Evolutionary conservation across 352 stramenopile genomes (phyloP), one percentile per base, ranked within the genome.

Genomic region (Phytophthora hybrid): DNA sequence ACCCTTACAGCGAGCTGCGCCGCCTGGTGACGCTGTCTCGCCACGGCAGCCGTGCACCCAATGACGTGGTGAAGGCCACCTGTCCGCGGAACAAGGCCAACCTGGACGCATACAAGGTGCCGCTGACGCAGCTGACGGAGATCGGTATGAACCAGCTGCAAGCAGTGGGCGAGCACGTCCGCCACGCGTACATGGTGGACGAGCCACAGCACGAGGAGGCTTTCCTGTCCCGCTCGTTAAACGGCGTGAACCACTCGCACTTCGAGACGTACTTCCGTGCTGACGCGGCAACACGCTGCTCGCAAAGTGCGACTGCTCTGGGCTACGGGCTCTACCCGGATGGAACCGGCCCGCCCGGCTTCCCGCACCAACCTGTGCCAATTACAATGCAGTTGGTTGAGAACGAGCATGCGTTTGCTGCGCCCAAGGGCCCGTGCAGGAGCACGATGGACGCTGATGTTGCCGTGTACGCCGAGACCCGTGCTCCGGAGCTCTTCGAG

Each of bases 231-330:
- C 79, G 80, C 51, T 86, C 87, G 32, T 81, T 95, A 32, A 92
- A 91, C 52, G 89, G 89, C 69, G 73, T 84, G 13, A 83, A 90
- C 37, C 84, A 94, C 71, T 76, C 80, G 52, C 89, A 96, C 68
- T 94, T 96, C 65, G 85, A 96, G 77, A 84, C 87, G 52, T 96
- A 96, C 66, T 96, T 95, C 69, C 89, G 89, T 57, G 85, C 89
- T 29, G 89, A 96, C 53, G 85, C 89, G 1, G 89, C 88, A 14
- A 92, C 85, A 69, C 88, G 90, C 16, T 96, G 90, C 73, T 86
- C 85, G 32, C 90, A 96, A 65, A 95, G 88, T 60, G 90, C 90
- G 2, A 83, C 87, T 23, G 85, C 87, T 29, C 39, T 95, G 51
- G 90, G 85, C 18, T 93, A 92, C 59, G 90, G 90, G 1, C 68